Evolutionary conservation across 1,284 basidiomycete genomes (phyloP).

Genomic region (Ganoderma sp.): DNA sequence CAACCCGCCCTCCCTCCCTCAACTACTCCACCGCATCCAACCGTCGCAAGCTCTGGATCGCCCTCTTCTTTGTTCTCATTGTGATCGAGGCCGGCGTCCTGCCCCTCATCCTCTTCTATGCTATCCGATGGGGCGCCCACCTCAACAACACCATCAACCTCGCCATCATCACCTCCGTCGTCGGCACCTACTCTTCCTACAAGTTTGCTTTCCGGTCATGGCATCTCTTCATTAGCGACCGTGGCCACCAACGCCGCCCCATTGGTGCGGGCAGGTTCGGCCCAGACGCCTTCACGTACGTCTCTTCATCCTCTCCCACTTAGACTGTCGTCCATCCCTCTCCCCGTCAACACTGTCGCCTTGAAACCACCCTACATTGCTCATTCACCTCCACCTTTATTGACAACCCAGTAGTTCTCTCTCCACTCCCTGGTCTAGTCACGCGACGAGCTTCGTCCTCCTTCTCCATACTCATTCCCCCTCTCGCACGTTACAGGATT

Average conservation of each 20-base stretch:
- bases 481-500: slow-evolving; percentile 30
- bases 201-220: slow-evolving; percentile 39
- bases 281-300: slow-evolving; percentile 41
- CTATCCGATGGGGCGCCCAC: slow-evolving; percentile 42
- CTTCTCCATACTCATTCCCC: background rate
- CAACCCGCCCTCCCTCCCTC: slow-evolving; percentile 36
- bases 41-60: slow-evolving; percentile 36
- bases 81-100: slow-evolving; percentile 42
- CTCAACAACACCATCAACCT: slow-evolving; percentile 41
- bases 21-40: slow-evolving; percentile 39
- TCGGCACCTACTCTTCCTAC: slow-evolving; percentile 42
- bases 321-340: background rate
- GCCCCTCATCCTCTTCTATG: slow-evolving; percentile 44
- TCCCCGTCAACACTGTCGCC: background rate
- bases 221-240: slow-evolving; percentile 38
- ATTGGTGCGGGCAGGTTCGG: slow-evolving; percentile 42
- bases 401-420: background rate
- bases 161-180: slow-evolving; percentile 43
- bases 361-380: background rate
- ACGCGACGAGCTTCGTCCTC: background rate
- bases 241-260: slow-evolving; percentile 38
- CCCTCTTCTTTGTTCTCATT: slow-evolving; percentile 39
- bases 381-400: background rate
- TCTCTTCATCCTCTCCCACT: background rate
- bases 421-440: background rate